Evolutionary conservation across 208 protist species (phyloP).

Genomic region (Acanthamoeba rhysodes): DNA sequence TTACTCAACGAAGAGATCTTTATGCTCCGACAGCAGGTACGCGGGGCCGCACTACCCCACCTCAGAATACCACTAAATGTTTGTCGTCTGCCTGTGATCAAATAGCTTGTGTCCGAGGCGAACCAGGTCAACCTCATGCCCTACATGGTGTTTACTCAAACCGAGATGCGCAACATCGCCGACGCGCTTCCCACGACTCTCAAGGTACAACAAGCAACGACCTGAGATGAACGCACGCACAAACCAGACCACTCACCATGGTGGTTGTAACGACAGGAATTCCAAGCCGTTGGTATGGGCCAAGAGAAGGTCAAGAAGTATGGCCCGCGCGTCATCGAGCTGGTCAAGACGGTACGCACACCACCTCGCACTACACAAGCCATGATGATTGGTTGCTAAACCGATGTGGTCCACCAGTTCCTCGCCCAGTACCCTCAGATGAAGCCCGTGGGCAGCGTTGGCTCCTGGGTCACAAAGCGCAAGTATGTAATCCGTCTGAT

Average conservation of each 20-base stretch:
- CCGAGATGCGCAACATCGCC: constrained; percentile 39
- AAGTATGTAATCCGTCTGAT: constrained; percentile 22
- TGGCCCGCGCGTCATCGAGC: constrained; percentile 19
- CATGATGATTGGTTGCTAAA: no score
- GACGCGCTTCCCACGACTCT: constrained; percentile 6
- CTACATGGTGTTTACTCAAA: constrained; percentile 28
- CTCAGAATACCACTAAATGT: no score
- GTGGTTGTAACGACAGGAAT: neutral
- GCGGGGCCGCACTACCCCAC: neutral
- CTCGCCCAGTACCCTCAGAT: constrained; percentile 1
- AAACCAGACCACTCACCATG: neutral
- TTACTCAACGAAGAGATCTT: neutral
- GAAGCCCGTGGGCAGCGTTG: constrained; percentile 4
- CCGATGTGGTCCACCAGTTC: neutral
- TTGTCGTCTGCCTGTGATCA: neutral
- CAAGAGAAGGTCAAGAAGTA: constrained; percentile 64
- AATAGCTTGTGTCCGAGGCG: neutral
- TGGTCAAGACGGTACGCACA: constrained; percentile 35
- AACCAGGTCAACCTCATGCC: constrained; percentile 44
- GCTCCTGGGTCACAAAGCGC: constrained; percentile 18
- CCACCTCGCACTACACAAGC: no score
- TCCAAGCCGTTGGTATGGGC: constrained; percentile 42
- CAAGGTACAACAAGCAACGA: neutral
- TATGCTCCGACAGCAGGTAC: constrained; percentile 28
- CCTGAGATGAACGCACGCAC: neutral